A percentile compares a stretch with the other conserved stretches of the same genome.
Evolutionary conservation across 2,329 filamentous ascomycete species (phyloP).

Genomic region (Clonostachys chloroleuca): DNA sequence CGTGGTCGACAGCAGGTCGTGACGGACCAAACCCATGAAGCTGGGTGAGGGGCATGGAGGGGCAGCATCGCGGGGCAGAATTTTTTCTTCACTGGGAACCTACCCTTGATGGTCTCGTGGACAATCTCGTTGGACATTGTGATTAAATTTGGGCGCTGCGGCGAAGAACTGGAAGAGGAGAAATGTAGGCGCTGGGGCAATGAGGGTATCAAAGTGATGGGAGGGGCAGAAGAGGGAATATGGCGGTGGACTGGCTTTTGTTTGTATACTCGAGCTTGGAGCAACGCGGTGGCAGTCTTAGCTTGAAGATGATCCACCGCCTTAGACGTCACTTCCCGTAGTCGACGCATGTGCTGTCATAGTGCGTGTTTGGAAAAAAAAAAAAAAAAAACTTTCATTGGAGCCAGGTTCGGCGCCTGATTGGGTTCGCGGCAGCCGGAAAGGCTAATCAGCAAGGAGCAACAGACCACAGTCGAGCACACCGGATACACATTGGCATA

Average conservation of each 20-base stretch:
- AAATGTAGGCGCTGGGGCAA: neutral
- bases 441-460: too few species aligned
- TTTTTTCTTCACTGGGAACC: slow-evolving; percentile 8
- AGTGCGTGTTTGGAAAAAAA: neutral
- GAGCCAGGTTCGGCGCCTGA: too few species aligned
- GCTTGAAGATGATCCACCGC: neutral
- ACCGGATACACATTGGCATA: too few species aligned
- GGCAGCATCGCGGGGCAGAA: neutral
- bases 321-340: neutral
- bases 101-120: slow-evolving; percentile 75
- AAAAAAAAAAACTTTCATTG: neutral
- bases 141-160: slow-evolving; percentile 4
- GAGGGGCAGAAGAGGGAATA: neutral
- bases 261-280: neutral
- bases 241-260: neutral
- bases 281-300: neutral
- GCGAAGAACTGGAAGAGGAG: neutral
- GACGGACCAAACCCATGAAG: neutral
- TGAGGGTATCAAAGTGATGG: neutral
- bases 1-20: neutral
- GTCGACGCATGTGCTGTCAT: neutral
- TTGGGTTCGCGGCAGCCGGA: too few species aligned
- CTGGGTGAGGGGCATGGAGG: neutral
- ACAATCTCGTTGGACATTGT: slow-evolving; percentile 64
- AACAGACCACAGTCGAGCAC: too few species aligned